Evolutionary conservation across 108 stramenopile genomes (phyloP).

Genomic region (Nannochloropsis salina): DNA sequence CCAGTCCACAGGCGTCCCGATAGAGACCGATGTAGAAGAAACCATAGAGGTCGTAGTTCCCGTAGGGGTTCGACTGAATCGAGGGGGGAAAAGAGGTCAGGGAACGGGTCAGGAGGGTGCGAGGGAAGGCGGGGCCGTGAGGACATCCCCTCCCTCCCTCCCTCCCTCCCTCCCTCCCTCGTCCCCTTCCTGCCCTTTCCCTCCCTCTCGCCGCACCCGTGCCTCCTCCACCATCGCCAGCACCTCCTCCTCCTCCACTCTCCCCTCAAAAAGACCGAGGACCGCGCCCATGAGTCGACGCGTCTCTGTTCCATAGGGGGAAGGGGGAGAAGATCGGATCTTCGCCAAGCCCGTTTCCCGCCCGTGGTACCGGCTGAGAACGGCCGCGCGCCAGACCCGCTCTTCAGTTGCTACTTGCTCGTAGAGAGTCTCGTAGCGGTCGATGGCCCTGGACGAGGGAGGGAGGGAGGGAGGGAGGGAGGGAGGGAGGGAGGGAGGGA

Average conservation of each 20-base stretch:
- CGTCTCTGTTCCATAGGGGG: neutral
- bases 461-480: neutral
- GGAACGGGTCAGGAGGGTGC: neutral
- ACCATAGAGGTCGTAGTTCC: neutral
- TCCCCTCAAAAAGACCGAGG: neutral
- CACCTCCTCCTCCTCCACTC: neutral
- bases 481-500: neutral
- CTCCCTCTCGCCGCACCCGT: neutral
- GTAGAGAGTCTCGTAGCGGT: neutral
- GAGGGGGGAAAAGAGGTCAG: neutral
- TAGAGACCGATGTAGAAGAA: neutral
- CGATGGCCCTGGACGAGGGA: neutral
- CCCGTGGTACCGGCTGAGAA: neutral
- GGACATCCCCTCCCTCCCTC: too few species aligned
- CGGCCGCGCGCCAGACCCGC: neutral
- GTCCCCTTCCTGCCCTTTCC: neutral
- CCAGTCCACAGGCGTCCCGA: neutral
- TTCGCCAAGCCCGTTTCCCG: neutral
- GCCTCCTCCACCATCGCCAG: neutral
- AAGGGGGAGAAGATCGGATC: neutral
- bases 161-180: constrained; percentile 2
- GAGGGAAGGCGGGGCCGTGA: neutral
- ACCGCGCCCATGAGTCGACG: neutral
- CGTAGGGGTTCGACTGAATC: neutral
- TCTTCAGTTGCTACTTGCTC: neutral